phyloP scores from a whole-genome alignment of 805 yeast genomes.

The Cyberlindnera saturnus region DNA sequence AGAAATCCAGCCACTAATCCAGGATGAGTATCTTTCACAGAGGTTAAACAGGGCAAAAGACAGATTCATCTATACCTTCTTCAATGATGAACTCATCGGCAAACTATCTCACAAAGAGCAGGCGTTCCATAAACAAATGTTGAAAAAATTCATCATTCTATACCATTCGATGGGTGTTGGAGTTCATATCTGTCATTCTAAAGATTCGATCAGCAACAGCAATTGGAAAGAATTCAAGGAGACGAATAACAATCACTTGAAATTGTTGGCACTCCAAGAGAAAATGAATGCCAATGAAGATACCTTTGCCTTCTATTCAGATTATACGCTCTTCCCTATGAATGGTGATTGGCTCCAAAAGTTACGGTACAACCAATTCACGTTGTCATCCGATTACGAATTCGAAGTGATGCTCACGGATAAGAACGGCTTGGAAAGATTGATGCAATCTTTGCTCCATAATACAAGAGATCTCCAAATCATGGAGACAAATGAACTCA shows the following conservation, averaged over 20 bases:
- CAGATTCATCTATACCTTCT: constrained; percentile 13
- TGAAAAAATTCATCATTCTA: constrained; percentile 12
- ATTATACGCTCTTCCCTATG: constrained; percentile 12
- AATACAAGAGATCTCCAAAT: constrained; percentile 10
- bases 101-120: constrained; percentile 15
- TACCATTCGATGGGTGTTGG: constrained; percentile 16
- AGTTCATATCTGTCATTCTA: constrained; percentile 12
- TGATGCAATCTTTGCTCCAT: constrained; percentile 7
- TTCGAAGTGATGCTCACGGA: constrained; percentile 12
- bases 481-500: constrained; percentile 3
- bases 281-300: neutral
- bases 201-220: constrained; percentile 14
- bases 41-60: constrained; percentile 8
- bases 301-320: constrained; percentile 9
- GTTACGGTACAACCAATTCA: constrained; percentile 1
- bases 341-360: neutral
- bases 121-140: constrained; percentile 10
- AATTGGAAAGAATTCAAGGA: constrained; percentile 4
- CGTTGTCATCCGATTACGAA: constrained; percentile 8
- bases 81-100: constrained; percentile 16
- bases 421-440: constrained; percentile 1
- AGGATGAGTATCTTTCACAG: constrained; percentile 7
- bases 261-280: constrained; percentile 16
- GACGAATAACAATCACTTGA: constrained; percentile 16
- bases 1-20: constrained; percentile 4